phyloP scores from a whole-genome alignment of 495 filamentous ascomycete genomes.

The Pyrenopolyporus hunteri region DNA sequence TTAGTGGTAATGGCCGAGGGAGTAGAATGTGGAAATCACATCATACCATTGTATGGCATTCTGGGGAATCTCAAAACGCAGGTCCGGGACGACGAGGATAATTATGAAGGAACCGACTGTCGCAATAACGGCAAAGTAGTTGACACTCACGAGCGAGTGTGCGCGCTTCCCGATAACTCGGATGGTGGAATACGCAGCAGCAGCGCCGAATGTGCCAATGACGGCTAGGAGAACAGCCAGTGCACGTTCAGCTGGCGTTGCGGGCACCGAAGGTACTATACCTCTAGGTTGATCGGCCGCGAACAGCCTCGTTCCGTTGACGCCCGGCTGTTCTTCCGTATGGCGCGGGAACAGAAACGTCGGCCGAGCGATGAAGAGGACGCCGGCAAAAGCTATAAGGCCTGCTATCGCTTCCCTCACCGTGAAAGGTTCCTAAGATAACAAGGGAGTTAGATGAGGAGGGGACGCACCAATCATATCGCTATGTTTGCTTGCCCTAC shows the following conservation, averaged over 20 bases:
- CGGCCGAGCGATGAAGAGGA: conserved; percentile 78
- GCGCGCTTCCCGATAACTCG: conserved; percentile 77
- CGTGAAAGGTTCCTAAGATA: conserved; percentile 66
- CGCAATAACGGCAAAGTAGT: conserved; percentile 73
- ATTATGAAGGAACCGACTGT: conserved; percentile 58
- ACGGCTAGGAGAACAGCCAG: conserved; percentile 70
- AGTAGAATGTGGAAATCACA: background rate
- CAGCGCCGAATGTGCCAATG: conserved; percentile 73
- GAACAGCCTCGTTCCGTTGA: conserved; percentile 19
- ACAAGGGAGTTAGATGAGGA: background rate
- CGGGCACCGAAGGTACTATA: conserved; percentile 37
- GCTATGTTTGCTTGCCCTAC: conserved; percentile 24
- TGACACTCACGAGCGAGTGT: conserved; percentile 79
- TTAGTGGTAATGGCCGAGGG: background rate
- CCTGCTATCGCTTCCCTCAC: conserved; percentile 71
- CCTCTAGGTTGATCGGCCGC: conserved; percentile 37
- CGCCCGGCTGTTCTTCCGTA: background rate
- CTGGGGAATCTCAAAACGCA: conserved; percentile 67
- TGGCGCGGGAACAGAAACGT: conserved; percentile 53
- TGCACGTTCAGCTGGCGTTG: conserved; percentile 67
- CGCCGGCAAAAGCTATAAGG: conserved; percentile 71
- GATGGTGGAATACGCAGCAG: conserved; percentile 75
- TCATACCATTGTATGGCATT: conserved; percentile 65
- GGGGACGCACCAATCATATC: background rate
- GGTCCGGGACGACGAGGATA: conserved; percentile 47